Evolutionary conservation across 1,139 yeast species (phyloP), one percentile per base, ranked within the genome.

Genomic region (Waltiozyma sp.): DNA sequence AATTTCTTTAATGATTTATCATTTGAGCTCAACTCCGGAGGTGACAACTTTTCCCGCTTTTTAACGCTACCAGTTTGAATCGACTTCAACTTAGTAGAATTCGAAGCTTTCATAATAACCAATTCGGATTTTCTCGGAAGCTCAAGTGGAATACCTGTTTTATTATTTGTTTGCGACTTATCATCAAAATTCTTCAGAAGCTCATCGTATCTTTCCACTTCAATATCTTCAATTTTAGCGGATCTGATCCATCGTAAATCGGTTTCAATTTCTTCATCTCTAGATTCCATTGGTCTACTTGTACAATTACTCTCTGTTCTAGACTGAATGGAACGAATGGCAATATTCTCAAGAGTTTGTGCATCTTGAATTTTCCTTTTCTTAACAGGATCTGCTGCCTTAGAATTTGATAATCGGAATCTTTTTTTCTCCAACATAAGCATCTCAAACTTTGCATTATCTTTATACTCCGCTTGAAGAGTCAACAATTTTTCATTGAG

Each of bases 381-480:
- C 11, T 35, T 35, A 16, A 18, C 16, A 9, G 23, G 14, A 35
- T 54, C 56, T 31, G 48, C 53, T 19, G 44, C 50, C 43, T 47
- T 49, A 11, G 50, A 45, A 6, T 40, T 35, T 3, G 52, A 43
- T 1, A 43, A 33, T 37, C 53, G 42, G 34, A 36, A 50, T 24
- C 52, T 43, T 24, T 46, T 38, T 14, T 49, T 51, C 18, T 40
- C 40, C 2, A 38, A 2, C 2, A 38, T 35, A 1, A 47, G 3
- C 23, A 53, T 53, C 7, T 34, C 19, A 11, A 43, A 37, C 37
- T 43, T 48, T 4, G 36, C 36, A 4, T 47, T 19, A 39, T 56
- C 52, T 16, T 43, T 24, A 34, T 50, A 59, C 28, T 61, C 65
- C 6, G 47, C 28, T 11, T 59, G 55, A 21, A 62, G 43, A 2